Percentiles rank a stretch among this genome's conserved stretches.
These are phyloP conservation scores for Lactarius hatsudake DNA, from an alignment of 768 basidiomycete species.

Conservation along the genomic window DNA sequence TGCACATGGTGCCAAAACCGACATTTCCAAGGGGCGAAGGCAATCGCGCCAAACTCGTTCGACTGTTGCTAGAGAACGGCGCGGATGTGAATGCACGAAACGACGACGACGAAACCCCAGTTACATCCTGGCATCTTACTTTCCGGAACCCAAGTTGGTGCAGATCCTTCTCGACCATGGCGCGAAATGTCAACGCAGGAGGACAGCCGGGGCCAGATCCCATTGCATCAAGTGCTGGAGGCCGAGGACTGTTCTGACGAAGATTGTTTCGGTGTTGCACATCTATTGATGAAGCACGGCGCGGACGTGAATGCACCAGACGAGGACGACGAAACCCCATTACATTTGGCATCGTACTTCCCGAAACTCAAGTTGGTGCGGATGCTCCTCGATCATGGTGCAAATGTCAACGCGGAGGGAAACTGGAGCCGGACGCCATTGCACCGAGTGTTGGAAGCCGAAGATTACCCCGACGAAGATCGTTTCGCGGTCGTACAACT, in stretches of 20 bases:
- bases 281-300: not conserved
- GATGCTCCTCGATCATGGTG: not conserved
- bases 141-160: too few relatives aligned
- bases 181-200: not conserved
- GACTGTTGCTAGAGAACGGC: too few relatives aligned
- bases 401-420: not conserved
- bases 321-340: not conserved
- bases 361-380: not conserved
- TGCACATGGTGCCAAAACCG: too few relatives aligned
- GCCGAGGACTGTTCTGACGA: not conserved
- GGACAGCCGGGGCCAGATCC: not conserved
- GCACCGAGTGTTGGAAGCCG: not conserved
- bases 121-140: too few relatives aligned
- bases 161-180: not conserved
- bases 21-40: too few relatives aligned
- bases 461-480: not conserved
- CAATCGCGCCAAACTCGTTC: too few relatives aligned
- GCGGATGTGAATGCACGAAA: too few relatives aligned
- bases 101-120: too few relatives aligned
- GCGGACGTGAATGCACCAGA: not conserved
- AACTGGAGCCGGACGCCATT: not conserved
- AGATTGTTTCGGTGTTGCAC: not conserved
- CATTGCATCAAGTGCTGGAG: not conserved
- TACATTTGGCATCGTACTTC: not conserved
- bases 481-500: not conserved